Base-by-base conservation (phyloP, 768 basidiomycete species). In the Galerina sulciceps region DNA sequence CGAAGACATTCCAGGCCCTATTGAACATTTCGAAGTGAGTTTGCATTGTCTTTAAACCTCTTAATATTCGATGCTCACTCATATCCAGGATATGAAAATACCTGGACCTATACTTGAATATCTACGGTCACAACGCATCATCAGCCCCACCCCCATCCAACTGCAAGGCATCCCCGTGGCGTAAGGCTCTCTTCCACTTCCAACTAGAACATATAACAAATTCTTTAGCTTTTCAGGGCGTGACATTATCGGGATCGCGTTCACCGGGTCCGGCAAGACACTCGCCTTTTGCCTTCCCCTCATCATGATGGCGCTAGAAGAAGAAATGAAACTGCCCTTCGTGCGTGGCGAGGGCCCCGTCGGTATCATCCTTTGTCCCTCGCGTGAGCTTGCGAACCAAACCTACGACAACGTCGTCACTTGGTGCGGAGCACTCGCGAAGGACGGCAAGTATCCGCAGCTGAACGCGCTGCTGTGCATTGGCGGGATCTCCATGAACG, bases 211-310 rank as follows among this genome's bases (percentile, higher is more conserved):
- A 18, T 43, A 31, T 59, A 56, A 71, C 67, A 58, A 51, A 58
- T 67, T 67, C 22, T 57, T 58, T 69, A 95, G 94, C 35, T 98
- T 99, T 72, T 79, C 94, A 50, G 97, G 97, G 38, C 87, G 97
- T 61, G 97, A 99, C 72, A 90, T 99, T 78, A 99, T 99, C 62
- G 97, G 97, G 17, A 99, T 99, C 63, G 97, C 97, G 3, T 99
- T 99, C 76, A 99, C 97, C 22, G 97, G 97, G 38, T 99, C 96
- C 0, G 97, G 97, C 14, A 99, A 99, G 76, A 99, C 97, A 0
- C 85, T 99, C n/a, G 90, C 96, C 0, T 99, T 99, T 76, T 96
- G 94, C 63, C 79, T 99, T n/a, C 97, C 97, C 2, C 80, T 98
- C 22, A 95, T 99, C 64, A 99, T 99, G 97, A 80, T 92, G 64